Evolutionary conservation across 148 eudicot genomes (phyloP).

Genomic region (Vaccinium corymbosum): DNA sequence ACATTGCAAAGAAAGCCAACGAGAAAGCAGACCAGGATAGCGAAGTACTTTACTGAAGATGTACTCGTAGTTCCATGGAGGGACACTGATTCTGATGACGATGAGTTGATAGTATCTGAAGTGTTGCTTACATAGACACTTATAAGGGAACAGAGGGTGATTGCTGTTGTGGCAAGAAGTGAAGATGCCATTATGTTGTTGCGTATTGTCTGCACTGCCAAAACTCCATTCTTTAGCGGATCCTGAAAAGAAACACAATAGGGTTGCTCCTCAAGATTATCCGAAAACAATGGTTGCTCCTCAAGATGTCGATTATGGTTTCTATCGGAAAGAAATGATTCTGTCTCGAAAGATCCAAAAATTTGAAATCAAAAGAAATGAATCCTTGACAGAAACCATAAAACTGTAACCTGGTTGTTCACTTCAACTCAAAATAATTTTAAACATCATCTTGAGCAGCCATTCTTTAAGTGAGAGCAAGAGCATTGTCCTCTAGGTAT

Average conservation of each 20-base stretch:
- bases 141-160: slow-evolving; percentile 71
- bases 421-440: not conserved
- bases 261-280: not conserved
- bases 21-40: slow-evolving; percentile 68
- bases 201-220: slow-evolving; percentile 57
- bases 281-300: not conserved
- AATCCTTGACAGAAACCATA: not conserved
- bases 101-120: slow-evolving; percentile 23
- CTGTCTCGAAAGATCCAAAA: not conserved
- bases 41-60: slow-evolving; percentile 57
- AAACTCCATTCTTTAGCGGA: slow-evolving; percentile 62
- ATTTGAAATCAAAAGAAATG: not conserved
- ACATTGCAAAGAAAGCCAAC: slow-evolving; percentile 71
- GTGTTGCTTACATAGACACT: slow-evolving; percentile 64
- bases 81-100: slow-evolving; percentile 34
- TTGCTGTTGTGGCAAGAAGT: slow-evolving; percentile 72
- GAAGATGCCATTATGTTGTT: slow-evolving; percentile 82
- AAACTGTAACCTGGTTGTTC: not conserved
- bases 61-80: slow-evolving; percentile 42
- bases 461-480: no score
- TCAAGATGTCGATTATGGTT: not conserved
- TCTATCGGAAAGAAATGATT: not conserved
- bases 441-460: not conserved
- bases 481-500: not conserved
- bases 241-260: slow-evolving; percentile 35